Evolutionary conservation across 1,284 basidiomycete species (phyloP), one percentile per base, ranked within the genome.

Genomic region (Irpex sp.): DNA sequence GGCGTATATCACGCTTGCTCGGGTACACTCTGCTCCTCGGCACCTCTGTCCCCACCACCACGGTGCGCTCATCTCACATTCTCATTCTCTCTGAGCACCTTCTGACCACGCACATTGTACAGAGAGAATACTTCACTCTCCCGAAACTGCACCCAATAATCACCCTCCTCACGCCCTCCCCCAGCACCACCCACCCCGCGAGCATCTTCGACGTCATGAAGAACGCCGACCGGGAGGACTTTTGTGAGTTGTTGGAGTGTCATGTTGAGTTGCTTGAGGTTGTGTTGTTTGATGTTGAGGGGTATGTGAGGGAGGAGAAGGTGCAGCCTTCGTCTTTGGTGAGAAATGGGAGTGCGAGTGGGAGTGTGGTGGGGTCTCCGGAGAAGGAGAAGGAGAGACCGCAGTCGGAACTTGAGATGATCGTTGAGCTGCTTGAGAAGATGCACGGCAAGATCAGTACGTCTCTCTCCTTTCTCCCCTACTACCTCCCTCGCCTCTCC

Each of bases 391-490:
- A 79, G 62, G 40, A 47, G 40, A 47, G n/a, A 61, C 67, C 70
- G 2, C 67, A 72, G 34, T 74, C 79, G 7, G 76, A 79, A 17
- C 72, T 91, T 11, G 79, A 85, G 63, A 72, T 78, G 36, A 73
- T 90, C 21, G 78, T 77, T 37, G 68, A 66, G 26, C 76, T 76
- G 7, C 73, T 89, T 5, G 82, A 87, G 49, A 68, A 70, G 8
- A 69, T 89, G 13, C 85, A 89, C 68, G 79, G 81, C n/a, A 82
- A 79, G 60, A 91, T 91, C 60, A 79, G 89, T 91, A 62, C 55
- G 81, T 74, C n/a, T 66, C 70, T 56, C 55, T 15, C 49, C 21
- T 52, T 60, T 38, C 36, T 8, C 4, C 34, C 34, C 1, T n/a
- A 60, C 6, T 34, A 55, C n/a, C 52, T 15, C 31, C 9, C 17